These are phyloP conservation scores for Rhododendron vialii DNA, from an alignment of 148 eudicot species.

Conservation along the genomic window DNA sequence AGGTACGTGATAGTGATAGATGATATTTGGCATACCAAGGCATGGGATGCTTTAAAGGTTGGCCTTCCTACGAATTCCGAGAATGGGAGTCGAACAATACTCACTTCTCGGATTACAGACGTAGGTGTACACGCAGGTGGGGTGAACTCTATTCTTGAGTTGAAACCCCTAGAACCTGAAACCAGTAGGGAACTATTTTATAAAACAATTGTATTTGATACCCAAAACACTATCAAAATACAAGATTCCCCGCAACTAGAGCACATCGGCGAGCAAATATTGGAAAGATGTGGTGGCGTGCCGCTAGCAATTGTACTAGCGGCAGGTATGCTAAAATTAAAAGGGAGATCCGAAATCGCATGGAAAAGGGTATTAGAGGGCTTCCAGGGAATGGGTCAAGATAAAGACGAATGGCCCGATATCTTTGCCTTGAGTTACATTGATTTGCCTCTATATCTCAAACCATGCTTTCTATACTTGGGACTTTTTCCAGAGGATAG, in stretches of 20 bases:
- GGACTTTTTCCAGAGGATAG: conserved; percentile 11
- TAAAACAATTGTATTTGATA: no score
- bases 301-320: not conserved
- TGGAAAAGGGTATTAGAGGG: not conserved
- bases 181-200: not conserved
- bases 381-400: not conserved
- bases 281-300: conserved; percentile 2
- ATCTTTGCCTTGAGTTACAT: conserved; percentile 13
- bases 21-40: no score
- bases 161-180: no score
- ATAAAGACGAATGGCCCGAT: not conserved
- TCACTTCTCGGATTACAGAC: no score
- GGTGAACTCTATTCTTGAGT: no score
- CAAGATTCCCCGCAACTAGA: not conserved
- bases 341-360: no score
- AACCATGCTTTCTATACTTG: conserved; percentile 6
- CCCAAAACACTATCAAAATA: not conserved
- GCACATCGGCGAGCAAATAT: not conserved
- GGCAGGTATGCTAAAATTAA: no score
- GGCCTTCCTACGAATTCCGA: no score
- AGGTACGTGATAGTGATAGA: no score
- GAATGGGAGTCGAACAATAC: no score
- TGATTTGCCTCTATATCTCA: not conserved
- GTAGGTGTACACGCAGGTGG: no score
- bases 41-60: no score